These are phyloP conservation scores for Hanseniaspora gamundiae DNA, from an alignment of 1,139 yeast genomes.

Conservation along the genomic window DNA sequence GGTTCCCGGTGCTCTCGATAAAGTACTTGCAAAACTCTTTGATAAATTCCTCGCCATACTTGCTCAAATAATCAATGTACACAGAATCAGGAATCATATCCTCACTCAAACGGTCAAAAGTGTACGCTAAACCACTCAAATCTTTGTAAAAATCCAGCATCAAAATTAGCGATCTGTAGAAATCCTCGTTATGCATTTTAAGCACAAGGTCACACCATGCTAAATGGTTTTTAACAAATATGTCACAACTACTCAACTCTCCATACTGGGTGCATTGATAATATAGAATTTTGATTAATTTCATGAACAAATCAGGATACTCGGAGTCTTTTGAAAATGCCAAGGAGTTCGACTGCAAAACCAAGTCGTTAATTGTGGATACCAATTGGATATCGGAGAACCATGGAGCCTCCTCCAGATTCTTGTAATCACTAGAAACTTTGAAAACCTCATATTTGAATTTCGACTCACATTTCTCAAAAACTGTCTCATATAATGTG, in stretches of 20 bases:
- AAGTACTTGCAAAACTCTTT: constrained; percentile 49
- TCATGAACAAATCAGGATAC: constrained; percentile 17
- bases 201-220: constrained; percentile 46
- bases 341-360: constrained; percentile 19
- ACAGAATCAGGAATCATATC: constrained; percentile 25
- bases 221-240: constrained; percentile 24
- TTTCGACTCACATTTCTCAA: constrained; percentile 33
- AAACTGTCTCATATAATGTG: constrained; percentile 29
- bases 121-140: constrained; percentile 50
- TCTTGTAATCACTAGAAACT: constrained; percentile 17
- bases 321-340: constrained; percentile 4
- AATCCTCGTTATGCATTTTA: constrained; percentile 33
- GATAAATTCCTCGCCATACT: constrained; percentile 63
- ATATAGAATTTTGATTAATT: constrained; percentile 25
- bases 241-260: constrained; percentile 15
- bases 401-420: constrained; percentile 25
- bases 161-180: constrained; percentile 34
- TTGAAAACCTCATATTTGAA: constrained; percentile 24
- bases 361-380: constrained; percentile 19
- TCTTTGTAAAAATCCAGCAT: constrained; percentile 60
- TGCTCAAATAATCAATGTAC: constrained; percentile 44
- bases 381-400: constrained; percentile 19
- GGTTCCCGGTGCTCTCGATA: constrained; percentile 36
- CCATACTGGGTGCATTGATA: constrained; percentile 12
- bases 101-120: constrained; percentile 43